Evolutionary conservation across 139 green algal genomes (phyloP).

Genomic region (Diplosphaera chodatii): DNA sequence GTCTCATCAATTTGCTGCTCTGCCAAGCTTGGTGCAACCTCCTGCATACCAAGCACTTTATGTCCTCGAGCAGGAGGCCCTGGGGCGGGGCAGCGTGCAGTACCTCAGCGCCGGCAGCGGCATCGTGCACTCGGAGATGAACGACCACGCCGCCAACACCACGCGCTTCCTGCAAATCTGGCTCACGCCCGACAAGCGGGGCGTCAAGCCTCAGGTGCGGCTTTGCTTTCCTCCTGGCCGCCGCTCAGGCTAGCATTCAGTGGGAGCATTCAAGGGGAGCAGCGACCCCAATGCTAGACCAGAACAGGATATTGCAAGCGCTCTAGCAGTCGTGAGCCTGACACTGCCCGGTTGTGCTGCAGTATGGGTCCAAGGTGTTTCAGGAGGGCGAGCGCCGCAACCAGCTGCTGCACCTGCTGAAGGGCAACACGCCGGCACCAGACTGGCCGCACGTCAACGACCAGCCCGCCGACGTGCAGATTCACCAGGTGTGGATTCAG

Average conservation of each 20-base stretch:
- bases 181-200: constrained; percentile 59
- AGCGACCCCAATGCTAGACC: too few species aligned
- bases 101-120: constrained; percentile 69
- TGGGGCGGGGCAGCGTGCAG: constrained; percentile 53
- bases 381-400: constrained; percentile 53
- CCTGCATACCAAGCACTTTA: too few species aligned
- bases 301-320: too few species aligned
- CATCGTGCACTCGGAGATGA: constrained; percentile 71
- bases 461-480: constrained; percentile 15
- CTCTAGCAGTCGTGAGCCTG: not conserved
- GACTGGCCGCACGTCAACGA: constrained; percentile 14
- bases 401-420: constrained; percentile 61
- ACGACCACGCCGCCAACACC: constrained; percentile 43
- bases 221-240: too few species aligned
- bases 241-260: too few species aligned
- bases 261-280: too few species aligned
- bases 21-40: too few species aligned
- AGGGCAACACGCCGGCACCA: constrained; percentile 35
- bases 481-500: constrained; percentile 37
- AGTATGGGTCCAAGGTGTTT: constrained; percentile 30
- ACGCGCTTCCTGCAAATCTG: constrained; percentile 75
- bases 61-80: not conserved
- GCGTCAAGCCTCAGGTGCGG: constrained; percentile 50
- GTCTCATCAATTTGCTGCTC: too few species aligned
- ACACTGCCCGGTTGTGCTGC: not conserved